Evolutionary conservation across 2,329 filamentous ascomycete genomes (phyloP).

Genomic region (Phyllosticta capitalensis): DNA sequence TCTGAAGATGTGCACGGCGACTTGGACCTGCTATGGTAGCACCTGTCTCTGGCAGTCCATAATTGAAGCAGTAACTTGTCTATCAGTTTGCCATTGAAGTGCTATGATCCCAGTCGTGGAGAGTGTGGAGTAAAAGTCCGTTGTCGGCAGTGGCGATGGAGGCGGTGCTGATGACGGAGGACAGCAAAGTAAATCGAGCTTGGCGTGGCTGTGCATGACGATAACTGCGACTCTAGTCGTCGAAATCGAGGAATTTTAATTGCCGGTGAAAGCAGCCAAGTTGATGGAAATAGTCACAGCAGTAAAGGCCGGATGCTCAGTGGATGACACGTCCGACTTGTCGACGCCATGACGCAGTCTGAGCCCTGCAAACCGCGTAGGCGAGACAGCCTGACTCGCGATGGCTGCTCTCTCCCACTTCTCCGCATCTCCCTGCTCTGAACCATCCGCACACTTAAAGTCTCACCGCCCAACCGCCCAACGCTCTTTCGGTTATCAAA

Average conservation of each 20-base stretch:
- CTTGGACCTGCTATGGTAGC: no score
- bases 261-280: background rate
- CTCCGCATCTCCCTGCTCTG: constrained; percentile 2
- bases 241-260: background rate
- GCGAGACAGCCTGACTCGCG: background rate
- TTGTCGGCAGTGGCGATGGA: background rate
- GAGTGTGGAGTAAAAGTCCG: background rate
- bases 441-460: background rate
- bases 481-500: background rate
- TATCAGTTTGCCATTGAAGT: no score
- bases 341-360: background rate
- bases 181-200: background rate
- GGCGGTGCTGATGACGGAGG: background rate
- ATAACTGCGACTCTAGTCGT: background rate
- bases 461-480: background rate
- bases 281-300: background rate
- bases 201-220: background rate
- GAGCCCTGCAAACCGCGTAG: background rate
- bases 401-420: background rate
- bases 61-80: no score
- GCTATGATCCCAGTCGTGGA: no score
- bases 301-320: background rate
- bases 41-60: no score
- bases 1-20: no score
- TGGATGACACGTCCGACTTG: background rate